phyloP scores from a whole-genome alignment of 1,284 basidiomycete genomes.

The Phellopilus nigrolimitatus region DNA sequence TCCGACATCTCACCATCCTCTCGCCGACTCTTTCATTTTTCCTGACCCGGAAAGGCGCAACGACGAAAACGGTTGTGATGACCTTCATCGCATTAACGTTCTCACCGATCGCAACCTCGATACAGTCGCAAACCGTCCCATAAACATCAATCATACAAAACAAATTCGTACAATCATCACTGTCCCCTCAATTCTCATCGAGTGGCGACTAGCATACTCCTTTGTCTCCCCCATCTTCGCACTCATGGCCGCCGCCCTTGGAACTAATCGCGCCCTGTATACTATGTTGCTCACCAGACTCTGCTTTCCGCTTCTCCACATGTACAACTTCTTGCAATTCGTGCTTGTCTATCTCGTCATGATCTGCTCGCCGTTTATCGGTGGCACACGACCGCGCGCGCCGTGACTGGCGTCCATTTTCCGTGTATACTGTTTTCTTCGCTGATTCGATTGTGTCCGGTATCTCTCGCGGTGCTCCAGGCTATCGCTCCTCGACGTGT shows the following conservation, averaged over 20 bases:
- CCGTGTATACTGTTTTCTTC: background rate
- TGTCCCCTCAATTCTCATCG: background rate
- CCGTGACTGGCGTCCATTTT: background rate
- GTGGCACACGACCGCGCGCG: background rate
- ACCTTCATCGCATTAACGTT: background rate
- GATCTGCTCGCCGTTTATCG: background rate
- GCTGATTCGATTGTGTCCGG: background rate
- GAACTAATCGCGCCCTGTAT: background rate
- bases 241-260: background rate
- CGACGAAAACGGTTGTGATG: background rate
- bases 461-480: background rate
- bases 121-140: background rate
- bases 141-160: background rate
- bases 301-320: constrained; percentile 2
- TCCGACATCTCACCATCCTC: background rate
- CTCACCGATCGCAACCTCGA: background rate
- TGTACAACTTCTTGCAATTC: constrained; percentile 10
- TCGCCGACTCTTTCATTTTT: background rate
- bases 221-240: background rate
- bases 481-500: background rate
- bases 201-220: background rate
- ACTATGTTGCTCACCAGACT: constrained; percentile 2
- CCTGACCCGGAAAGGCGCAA: background rate
- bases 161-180: background rate
- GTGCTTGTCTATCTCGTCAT: constrained; percentile 3